Evolutionary conservation across 2,329 filamentous ascomycete genomes (phyloP).

Genomic region (Cladosporium austrohemisphaericum): DNA sequence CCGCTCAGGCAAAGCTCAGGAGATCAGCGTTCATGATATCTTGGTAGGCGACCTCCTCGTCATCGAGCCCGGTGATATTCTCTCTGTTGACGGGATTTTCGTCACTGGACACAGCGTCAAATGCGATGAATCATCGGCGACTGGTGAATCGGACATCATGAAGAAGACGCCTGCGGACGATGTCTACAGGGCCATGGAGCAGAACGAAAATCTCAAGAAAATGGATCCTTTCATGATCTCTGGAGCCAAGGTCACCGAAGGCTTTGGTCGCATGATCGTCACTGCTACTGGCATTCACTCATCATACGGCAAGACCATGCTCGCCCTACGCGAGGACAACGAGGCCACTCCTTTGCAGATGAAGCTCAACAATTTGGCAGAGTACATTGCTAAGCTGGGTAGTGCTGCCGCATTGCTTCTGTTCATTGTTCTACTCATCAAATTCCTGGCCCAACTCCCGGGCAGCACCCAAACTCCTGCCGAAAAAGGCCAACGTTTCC

Average conservation of each 20-base stretch:
- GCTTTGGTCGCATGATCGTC: slow-evolving; percentile 71
- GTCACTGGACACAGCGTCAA: slow-evolving; percentile 65
- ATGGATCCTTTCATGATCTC: slow-evolving; percentile 84
- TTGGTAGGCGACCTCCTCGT: slow-evolving; percentile 71
- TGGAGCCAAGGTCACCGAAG: slow-evolving; percentile 73
- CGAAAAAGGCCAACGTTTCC: slow-evolving; percentile 69
- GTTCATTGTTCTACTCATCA: slow-evolving; percentile 81
- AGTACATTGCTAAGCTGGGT: slow-evolving; percentile 74
- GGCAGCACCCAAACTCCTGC: slow-evolving; percentile 54
- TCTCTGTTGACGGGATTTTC: slow-evolving; percentile 69
- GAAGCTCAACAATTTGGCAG: slow-evolving; percentile 72
- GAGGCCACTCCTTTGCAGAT: slow-evolving; percentile 75
- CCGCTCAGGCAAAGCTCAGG: slow-evolving; percentile 67
- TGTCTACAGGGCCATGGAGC: slow-evolving; percentile 62
- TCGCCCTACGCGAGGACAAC: slow-evolving; percentile 71
- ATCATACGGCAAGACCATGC: slow-evolving; percentile 71
- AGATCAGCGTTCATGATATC: slow-evolving; percentile 68
- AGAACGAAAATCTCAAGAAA: slow-evolving; percentile 60
- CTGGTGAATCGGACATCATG: slow-evolving; percentile 70
- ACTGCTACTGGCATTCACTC: slow-evolving; percentile 71
- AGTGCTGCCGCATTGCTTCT: slow-evolving; percentile 73
- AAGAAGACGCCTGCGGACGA: slow-evolving; percentile 64
- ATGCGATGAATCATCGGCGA: slow-evolving; percentile 72
- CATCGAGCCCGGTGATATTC: slow-evolving; percentile 68
- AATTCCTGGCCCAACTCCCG: slow-evolving; percentile 70